Evolutionary conservation across 2,329 filamentous ascomycete species (phyloP).

Genomic region (Colletotrichum sp.): DNA sequence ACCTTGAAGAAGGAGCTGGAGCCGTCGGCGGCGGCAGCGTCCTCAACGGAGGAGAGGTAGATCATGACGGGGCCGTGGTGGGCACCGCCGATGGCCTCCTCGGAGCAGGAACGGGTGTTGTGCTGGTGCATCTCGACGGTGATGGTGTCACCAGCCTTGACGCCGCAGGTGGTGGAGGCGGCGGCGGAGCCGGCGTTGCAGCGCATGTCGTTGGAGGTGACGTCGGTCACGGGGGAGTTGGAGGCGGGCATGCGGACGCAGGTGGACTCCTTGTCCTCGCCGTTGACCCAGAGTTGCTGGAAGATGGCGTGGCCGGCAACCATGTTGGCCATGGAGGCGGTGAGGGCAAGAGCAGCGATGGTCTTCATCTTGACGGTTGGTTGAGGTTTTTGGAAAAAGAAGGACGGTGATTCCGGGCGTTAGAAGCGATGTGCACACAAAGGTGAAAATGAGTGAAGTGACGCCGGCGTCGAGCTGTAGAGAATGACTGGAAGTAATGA

Average conservation of each 20-base stretch:
- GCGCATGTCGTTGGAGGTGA: constrained; percentile 42
- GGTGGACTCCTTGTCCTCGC: constrained; percentile 23
- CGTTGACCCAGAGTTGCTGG: constrained; percentile 53
- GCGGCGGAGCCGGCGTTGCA: constrained; percentile 44
- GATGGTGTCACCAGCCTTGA: constrained; percentile 38
- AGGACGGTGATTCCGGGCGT: constrained; percentile 12
- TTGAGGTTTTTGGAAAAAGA: not conserved
- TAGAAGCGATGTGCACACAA: constrained; percentile 14
- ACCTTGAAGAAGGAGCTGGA: constrained; percentile 57
- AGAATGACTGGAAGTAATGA: constrained; percentile 19
- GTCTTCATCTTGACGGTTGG: constrained; percentile 17
- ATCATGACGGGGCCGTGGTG: constrained; percentile 56
- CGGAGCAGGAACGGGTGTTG: constrained; percentile 44
- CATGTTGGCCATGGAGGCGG: constrained; percentile 21
- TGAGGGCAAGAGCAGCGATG: constrained; percentile 10
- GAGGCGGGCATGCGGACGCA: constrained; percentile 22
- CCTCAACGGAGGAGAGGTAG: constrained; percentile 52
- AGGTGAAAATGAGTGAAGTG: constrained; percentile 17
- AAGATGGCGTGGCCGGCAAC: constrained; percentile 51
- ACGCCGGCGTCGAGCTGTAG: constrained; percentile 21
- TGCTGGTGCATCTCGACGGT: constrained; percentile 54
- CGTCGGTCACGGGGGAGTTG: constrained; percentile 47
- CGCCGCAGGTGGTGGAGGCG: constrained; percentile 29
- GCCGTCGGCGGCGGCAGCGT: constrained; percentile 47
- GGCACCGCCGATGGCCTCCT: constrained; percentile 55